Percentiles rank a stretch among this genome's conserved stretches.
Evolutionary conservation across 352 stramenopile species (phyloP).

Genomic region (Pythium dissimile): DNA sequence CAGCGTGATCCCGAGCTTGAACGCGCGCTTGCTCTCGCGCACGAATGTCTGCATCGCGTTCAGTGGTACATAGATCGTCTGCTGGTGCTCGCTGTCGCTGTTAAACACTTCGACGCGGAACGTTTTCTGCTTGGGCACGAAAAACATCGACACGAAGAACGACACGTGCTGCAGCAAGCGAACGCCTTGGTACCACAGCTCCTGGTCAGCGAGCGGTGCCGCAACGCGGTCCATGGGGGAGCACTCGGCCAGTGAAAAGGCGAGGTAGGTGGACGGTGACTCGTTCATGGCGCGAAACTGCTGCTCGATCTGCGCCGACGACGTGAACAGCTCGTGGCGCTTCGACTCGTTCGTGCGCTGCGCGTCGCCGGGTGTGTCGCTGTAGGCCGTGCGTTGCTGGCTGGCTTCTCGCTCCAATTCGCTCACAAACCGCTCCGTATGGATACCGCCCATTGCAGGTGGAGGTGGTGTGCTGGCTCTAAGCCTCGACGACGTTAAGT

Average conservation of each 20-base stretch:
- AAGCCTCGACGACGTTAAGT: conserved; percentile 17
- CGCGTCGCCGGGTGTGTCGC: conserved; percentile 4
- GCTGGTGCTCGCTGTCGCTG: conserved; percentile 71
- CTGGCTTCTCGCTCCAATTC: conserved; percentile 66
- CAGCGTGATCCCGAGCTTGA: conserved; percentile 10
- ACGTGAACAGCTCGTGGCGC: conserved; percentile 27
- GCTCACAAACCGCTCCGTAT: conserved; percentile 77
- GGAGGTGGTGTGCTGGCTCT: background rate
- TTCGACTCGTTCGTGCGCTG: conserved; percentile 39
- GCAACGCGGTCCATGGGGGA: conserved; percentile 8
- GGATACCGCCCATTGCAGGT: conserved; percentile 36
- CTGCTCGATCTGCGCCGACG: conserved; percentile 40
- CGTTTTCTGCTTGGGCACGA: conserved; percentile 54
- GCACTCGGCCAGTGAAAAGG: conserved; percentile 1
- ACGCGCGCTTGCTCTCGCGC: conserved; percentile 40
- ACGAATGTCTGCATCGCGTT: conserved; percentile 57
- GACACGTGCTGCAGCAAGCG: conserved; percentile 52
- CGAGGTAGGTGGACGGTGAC: conserved; percentile 3
- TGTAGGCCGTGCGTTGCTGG: conserved; percentile 40
- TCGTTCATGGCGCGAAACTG: conserved; percentile 33
- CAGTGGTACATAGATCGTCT: conserved; percentile 70
- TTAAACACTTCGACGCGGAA: conserved; percentile 80
- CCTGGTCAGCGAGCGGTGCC: conserved; percentile 36
- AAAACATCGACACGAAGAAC: conserved; percentile 75
- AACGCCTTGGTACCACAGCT: conserved; percentile 72